Evolutionary conservation across 2,329 filamentous ascomycete genomes (phyloP), one percentile per base, ranked within the genome.

Genomic region (Cadophora luteo-olivacea): DNA sequence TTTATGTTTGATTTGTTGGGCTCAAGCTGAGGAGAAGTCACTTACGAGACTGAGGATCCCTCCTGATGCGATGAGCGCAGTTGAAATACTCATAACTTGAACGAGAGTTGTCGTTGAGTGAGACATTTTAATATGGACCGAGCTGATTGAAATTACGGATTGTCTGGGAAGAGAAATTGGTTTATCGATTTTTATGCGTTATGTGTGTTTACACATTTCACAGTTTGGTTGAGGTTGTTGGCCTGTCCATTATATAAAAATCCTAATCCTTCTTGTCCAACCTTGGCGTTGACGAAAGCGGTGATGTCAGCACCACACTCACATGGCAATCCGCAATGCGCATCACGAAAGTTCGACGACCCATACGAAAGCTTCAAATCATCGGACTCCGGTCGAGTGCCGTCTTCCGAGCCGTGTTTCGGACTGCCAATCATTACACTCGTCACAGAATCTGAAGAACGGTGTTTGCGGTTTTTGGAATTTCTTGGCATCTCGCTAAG

Each of bases 401-500:
- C n/a, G n/a, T 49, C 22, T 49, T 16, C 41, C 41, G 36, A 9
- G 12, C 8, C 36, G 12, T 38, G 36, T 7, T 38, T 14, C 8
- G 16, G 12, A 1, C 12, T 49, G 41, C 41, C 8, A 22, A 22
- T 49, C 45, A 16, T 5, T 9, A 32, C 3, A 54, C 16, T 32
- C 14, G 14, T 33, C 12, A 55, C 19, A 9, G 25, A 32, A 55
- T n/a, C n/a, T 7, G 19, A 3, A 22, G 33, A 11, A 38, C 55
- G 51, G 51, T n/a, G 6, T 51, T 52, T 58, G 54, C 25, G 64
- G 54, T 24, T 61, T 66, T 48, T 66, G 54, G 32, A 57, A 24
- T 36, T 36, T 60, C 29, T 22, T 49, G 52, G 61, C 29, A 11
- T 0, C 4, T 58, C n/a, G 36, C 63, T 65, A 14, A 33, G 16